These are phyloP conservation scores for Prinsepia uniflora DNA, from an alignment of 306 rosid species.

Conservation along the genomic window DNA sequence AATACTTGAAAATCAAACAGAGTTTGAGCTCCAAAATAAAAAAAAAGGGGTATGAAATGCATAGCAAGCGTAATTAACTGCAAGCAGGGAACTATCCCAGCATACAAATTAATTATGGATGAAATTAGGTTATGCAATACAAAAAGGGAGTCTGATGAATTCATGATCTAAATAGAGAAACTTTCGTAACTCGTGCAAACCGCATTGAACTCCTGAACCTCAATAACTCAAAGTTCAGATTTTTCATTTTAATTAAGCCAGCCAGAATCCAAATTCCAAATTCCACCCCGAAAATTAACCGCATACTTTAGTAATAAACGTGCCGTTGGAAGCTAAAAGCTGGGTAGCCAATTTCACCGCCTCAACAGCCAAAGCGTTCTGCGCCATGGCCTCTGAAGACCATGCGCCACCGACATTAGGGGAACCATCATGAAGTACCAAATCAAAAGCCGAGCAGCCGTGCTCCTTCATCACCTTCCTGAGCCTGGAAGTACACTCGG, in stretches of 20 bases:
- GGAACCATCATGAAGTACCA: conserved; percentile 80
- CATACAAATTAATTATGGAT: neutral
- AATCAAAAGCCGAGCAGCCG: conserved; percentile 52
- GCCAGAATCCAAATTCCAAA: neutral
- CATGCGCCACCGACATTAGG: conserved; percentile 94
- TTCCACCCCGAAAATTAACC: neutral
- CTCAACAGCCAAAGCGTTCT: conserved; percentile 83
- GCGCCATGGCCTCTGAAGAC: conserved; percentile 88
- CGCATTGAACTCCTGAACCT: neutral
- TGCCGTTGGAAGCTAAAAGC: conserved; percentile 76
- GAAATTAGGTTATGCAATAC: neutral
- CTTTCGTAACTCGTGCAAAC: too few species aligned
- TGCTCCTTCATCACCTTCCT: conserved; percentile 57
- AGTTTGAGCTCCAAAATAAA: neutral
- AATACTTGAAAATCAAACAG: neutral
- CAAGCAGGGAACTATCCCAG: neutral
- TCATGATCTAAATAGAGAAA: too few species aligned
- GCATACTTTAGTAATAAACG: conserved; percentile 71
- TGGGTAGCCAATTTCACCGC: conserved; percentile 79
- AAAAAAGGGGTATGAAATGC: neutral
- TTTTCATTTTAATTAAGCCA: neutral
- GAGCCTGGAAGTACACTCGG: conserved; percentile 63
- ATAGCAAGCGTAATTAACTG: neutral
- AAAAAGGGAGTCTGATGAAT: neutral
- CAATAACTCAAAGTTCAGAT: neutral